Conservation (phyloP, 495 filamentous ascomycete genomes). For the Penicillium silybi region DNA sequence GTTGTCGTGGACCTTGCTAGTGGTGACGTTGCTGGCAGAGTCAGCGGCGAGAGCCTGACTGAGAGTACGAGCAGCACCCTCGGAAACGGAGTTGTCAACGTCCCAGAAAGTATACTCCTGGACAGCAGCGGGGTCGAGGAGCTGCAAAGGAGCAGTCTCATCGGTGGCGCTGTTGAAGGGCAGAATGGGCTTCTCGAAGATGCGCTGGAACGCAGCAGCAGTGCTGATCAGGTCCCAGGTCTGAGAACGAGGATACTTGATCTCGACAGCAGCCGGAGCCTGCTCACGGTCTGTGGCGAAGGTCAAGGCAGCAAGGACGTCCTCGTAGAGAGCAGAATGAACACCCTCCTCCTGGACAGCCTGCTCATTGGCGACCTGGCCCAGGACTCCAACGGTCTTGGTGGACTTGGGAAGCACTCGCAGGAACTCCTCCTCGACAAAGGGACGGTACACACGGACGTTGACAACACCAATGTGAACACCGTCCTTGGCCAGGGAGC, state of each 20-base stretch:
- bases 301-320: conserved; percentile 78
- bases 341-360: conserved; percentile 62
- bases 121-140: conserved; percentile 47
- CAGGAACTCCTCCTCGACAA: conserved; percentile 90
- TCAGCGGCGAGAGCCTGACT: conserved; percentile 71
- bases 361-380: conserved; percentile 55
- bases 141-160: conserved; percentile 34
- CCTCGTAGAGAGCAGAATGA: conserved; percentile 80
- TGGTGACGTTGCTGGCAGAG: conserved; percentile 70
- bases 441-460: conserved; percentile 90
- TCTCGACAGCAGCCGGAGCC: conserved; percentile 62
- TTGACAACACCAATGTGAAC: conserved; percentile 80
- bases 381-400: conserved; percentile 64
- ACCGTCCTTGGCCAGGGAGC: conserved; percentile 64
- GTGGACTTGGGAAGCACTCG: conserved; percentile 70
- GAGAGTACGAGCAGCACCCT: conserved; percentile 59
- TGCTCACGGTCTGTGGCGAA: conserved; percentile 65
- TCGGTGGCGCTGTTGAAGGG: conserved; percentile 35
- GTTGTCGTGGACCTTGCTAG: conserved; percentile 76
- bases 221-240: conserved; percentile 78
- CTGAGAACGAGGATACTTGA: conserved; percentile 83
- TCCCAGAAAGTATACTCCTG: conserved; percentile 96
- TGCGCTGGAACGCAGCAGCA: conserved; percentile 61
- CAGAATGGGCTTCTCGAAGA: conserved; percentile 52
- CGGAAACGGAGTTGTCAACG: conserved; percentile 66